A percentile compares a stretch with the other conserved stretches of the same genome.
phyloP scores from a whole-genome alignment of 768 basidiomycete genomes.

The Artomyces pyxidatus region DNA sequence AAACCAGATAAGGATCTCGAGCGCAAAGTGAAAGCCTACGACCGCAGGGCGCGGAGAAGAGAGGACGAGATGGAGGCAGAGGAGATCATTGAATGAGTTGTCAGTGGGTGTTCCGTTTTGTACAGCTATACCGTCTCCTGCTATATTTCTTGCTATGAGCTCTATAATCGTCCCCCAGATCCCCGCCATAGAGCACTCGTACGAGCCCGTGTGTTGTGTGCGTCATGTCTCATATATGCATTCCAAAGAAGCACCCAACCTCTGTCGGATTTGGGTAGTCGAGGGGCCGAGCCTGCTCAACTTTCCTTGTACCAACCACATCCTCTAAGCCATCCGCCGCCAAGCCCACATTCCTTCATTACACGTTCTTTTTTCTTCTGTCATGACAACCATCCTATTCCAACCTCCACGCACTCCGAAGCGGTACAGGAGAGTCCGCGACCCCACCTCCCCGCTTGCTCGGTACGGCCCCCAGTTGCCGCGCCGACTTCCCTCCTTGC shows the following conservation, averaged over 20 bases:
- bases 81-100: constrained; percentile 48
- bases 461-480: constrained; percentile 4
- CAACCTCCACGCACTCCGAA: constrained; percentile 9
- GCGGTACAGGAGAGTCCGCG: constrained; percentile 1
- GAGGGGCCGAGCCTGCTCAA: too few species aligned
- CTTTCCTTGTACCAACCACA: too few species aligned
- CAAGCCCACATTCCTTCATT: not conserved
- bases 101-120: not conserved
- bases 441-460: constrained; percentile 11
- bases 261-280: too few species aligned
- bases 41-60: constrained; percentile 42
- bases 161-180: too few species aligned
- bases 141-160: not conserved
- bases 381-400: constrained; percentile 2
- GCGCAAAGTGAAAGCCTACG: constrained; percentile 51
- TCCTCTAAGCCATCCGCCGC: not conserved
- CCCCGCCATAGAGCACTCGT: too few species aligned
- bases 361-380: constrained; percentile 3
- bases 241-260: not conserved
- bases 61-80: constrained; percentile 30
- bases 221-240: not conserved
- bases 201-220: not conserved
- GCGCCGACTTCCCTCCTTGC: constrained; percentile 5
- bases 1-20: constrained; percentile 48
- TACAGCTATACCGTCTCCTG: not conserved